These are phyloP conservation scores for Schizosaccharomyces osmophilus DNA, from an alignment of 805 yeast species.

Conservation along the genomic window DNA sequence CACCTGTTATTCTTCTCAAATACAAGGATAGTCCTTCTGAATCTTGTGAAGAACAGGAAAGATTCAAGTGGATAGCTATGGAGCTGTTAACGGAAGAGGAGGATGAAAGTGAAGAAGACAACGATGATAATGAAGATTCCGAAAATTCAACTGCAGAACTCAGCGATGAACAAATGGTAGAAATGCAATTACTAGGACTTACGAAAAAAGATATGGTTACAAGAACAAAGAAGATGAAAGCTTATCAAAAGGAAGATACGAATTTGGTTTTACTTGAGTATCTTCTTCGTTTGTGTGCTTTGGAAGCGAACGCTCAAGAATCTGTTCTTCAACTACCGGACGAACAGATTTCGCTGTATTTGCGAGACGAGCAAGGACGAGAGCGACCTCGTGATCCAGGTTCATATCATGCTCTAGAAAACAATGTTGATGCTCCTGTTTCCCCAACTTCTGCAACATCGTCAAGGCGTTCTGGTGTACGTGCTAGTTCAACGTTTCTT, in stretches of 20 bases:
- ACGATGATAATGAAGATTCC: too few species aligned
- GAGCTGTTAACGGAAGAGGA: not conserved
- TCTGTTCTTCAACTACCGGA: slow-evolving; percentile 34
- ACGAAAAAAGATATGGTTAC: too few species aligned
- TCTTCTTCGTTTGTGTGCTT: slow-evolving; percentile 29
- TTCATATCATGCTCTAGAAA: not conserved
- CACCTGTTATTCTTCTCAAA: slow-evolving; percentile 47
- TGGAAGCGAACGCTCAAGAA: slow-evolving; percentile 35
- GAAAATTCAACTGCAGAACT: too few species aligned
- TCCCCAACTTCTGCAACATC: not conserved
- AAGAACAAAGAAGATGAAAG: not conserved
- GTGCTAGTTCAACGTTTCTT: not conserved
- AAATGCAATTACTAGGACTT: not conserved
- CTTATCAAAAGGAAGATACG: not conserved
- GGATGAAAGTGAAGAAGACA: not conserved
- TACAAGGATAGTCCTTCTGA: slow-evolving; percentile 9
- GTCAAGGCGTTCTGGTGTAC: not conserved
- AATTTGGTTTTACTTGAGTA: slow-evolving; percentile 36
- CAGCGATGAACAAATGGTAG: not conserved
- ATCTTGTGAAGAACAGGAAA: not conserved
- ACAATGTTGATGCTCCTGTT: not conserved
- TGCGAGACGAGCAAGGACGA: slow-evolving; percentile 27
- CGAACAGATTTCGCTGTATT: slow-evolving; percentile 35
- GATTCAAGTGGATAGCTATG: not conserved
- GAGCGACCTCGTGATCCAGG: not conserved